Percentiles rank a stretch among this genome's conserved stretches.
Evolutionary conservation across 805 yeast species (phyloP).

Genomic region (Zygosaccharomyces bailii): DNA sequence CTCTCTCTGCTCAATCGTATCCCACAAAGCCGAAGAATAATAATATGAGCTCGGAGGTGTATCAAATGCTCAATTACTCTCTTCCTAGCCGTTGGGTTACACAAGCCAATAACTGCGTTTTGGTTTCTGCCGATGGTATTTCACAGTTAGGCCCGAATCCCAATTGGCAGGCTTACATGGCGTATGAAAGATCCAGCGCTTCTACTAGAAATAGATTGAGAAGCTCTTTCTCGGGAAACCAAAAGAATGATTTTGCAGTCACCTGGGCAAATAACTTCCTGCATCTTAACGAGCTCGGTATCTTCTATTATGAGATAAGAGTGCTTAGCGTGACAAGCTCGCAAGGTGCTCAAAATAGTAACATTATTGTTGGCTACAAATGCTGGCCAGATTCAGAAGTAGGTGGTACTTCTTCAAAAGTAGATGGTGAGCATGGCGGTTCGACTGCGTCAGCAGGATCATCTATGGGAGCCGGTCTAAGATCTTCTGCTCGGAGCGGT

Average conservation of each 20-base stretch:
- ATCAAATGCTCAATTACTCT: slow-evolving; percentile 27
- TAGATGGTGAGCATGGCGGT: slow-evolving; percentile 14
- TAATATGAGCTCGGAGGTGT: slow-evolving; percentile 23
- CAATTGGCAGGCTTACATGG: slow-evolving; percentile 25
- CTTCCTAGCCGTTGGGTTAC: slow-evolving; percentile 32
- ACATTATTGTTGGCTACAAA: slow-evolving; percentile 33
- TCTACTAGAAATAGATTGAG: slow-evolving; percentile 24
- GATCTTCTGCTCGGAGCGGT: slow-evolving; percentile 16
- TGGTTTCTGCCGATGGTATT: slow-evolving; percentile 31
- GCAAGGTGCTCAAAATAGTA: slow-evolving; percentile 27
- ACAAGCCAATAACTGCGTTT: slow-evolving; percentile 26
- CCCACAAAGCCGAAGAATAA: slow-evolving; percentile 20
- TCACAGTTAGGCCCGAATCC: slow-evolving; percentile 28
- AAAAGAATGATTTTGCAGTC: slow-evolving; percentile 27
- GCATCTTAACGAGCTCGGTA: slow-evolving; percentile 22
- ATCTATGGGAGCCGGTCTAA: slow-evolving; percentile 11
- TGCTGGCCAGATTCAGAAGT: slow-evolving; percentile 14
- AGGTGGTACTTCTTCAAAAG: slow-evolving; percentile 7
- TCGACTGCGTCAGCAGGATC: slow-evolving; percentile 8
- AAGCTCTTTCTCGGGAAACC: slow-evolving; percentile 18
- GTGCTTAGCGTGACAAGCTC: slow-evolving; percentile 27
- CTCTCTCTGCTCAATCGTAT: slow-evolving; percentile 12
- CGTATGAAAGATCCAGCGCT: slow-evolving; percentile 21
- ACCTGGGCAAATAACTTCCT: slow-evolving; percentile 32
- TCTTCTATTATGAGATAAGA: slow-evolving; percentile 33